Base-by-base conservation (phyloP, 2,329 filamentous ascomycete species). In the Fusarium vanettenii region DNA sequence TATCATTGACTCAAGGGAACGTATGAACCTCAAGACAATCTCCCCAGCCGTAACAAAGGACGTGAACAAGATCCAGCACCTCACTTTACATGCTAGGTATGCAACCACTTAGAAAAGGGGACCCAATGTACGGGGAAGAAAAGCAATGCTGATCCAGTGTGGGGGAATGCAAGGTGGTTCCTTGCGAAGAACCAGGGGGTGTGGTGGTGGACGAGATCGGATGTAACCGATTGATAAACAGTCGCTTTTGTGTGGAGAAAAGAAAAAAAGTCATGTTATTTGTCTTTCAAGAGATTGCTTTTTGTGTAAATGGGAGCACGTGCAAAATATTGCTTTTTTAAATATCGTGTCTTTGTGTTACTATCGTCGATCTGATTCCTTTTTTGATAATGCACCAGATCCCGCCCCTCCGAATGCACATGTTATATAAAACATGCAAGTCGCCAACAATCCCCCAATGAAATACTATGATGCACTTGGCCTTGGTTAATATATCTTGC, bases 361-460 rank as follows among this genome's bases (percentile, higher is more conserved):
- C 48, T 11, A n/a, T 31, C 27, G 10, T 62, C 14, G 9, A 22
- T 33, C 57, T 31, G 9, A 9, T 31, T 31, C 29, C 29, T 10
- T 9, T 31, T 31, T 31, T 31, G 29, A 31, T 31, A 9, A 31
- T 31, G 29, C 10, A 31, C 9, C 29, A 31, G 27, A 52, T 52
- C 25, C 31, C 35, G 20, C 29, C 13, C 64, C 70, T 69, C 65
- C 56, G 35, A 60, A 60, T 22, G 43, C 27, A 25, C 25, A 70
- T 37, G 20, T 31, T 31, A 27, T 50, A 50, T 50, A 27, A 18
- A 50, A 20, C 48, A 52, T 73, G 67, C 71, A 72, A 64, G 71
- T 72, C 67, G 71, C 72, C 72, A 66, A 69, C 37, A 43, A 16
- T 13, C 57, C 29, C 56, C 70, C 70, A 65, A 73, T 71, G 27